A percentile compares a stretch with the other conserved stretches of the same genome.
Conservation (phyloP, 1,139 yeast species). For the Groenewaldozyma auringiensis region DNA sequence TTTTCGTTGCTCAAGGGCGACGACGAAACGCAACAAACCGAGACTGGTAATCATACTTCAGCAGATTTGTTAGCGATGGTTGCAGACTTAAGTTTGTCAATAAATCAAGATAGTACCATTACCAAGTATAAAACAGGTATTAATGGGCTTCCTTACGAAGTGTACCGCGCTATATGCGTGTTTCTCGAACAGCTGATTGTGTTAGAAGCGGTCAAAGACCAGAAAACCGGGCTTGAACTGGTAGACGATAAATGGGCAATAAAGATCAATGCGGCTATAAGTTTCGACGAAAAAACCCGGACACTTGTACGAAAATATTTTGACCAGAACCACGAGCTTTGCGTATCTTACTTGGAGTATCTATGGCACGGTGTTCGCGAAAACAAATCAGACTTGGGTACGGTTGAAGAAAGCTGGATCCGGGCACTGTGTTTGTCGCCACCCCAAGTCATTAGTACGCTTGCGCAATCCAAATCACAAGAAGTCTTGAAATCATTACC, state of each 20-base stretch:
- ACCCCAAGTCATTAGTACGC: constrained; percentile 17
- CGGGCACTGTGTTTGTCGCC: constrained; percentile 25
- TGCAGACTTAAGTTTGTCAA: neutral
- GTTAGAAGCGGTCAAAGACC: constrained; percentile 50
- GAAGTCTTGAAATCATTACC: constrained; percentile 6
- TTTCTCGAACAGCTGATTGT: constrained; percentile 46
- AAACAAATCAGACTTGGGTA: constrained; percentile 11
- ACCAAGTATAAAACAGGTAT: constrained; percentile 3
- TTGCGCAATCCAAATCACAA: neutral
- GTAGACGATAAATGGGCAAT: constrained; percentile 71
- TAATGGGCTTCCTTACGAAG: constrained; percentile 14
- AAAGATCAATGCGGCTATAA: constrained; percentile 65
- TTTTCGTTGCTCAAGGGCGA: constrained; percentile 32
- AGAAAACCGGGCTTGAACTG: constrained; percentile 46
- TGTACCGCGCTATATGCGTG: constrained; percentile 28
- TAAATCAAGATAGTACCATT: constrained; percentile 5
- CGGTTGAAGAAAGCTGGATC: constrained; percentile 25
- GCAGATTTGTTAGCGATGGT: constrained; percentile 16
- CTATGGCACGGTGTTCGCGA: constrained; percentile 34
- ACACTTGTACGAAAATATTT: constrained; percentile 29
- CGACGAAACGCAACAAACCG: constrained; percentile 3
- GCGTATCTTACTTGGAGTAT: constrained; percentile 24
- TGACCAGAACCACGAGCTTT: constrained; percentile 6
- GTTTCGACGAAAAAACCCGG: constrained; percentile 50
- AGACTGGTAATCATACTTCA: neutral